These are phyloP conservation scores for Lenzites betulinus DNA, from an alignment of 768 basidiomycete genomes.

Conservation along the genomic window DNA sequence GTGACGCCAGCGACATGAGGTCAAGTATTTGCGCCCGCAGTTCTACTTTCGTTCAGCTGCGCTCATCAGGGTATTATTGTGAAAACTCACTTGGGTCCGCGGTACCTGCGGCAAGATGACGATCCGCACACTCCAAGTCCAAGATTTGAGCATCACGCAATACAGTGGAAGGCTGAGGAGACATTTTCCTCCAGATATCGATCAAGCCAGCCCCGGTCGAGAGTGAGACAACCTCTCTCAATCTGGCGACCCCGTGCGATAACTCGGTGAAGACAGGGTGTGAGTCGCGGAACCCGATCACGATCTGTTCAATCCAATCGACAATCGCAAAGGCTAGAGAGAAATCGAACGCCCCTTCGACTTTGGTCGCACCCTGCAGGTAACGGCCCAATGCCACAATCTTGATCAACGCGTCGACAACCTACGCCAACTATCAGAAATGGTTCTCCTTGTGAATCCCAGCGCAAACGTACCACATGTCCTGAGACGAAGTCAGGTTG, in stretches of 20 bases:
- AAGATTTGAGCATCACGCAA: not conserved
- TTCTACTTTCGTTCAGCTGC: constrained; percentile 4
- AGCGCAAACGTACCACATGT: not conserved
- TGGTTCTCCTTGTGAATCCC: not conserved
- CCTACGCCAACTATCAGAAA: not conserved
- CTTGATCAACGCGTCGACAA: constrained; percentile 4
- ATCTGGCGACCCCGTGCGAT: constrained; percentile 32
- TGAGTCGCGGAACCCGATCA: constrained; percentile 32
- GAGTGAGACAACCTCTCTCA: constrained; percentile 55
- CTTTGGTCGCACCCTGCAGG: constrained; percentile 10
- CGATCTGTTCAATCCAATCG: constrained; percentile 48
- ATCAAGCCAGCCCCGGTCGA: constrained; percentile 64
- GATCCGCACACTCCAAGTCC: not conserved
- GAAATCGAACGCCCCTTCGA: constrained; percentile 51
- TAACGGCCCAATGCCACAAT: constrained; percentile 15
- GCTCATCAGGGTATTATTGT: too few relatives aligned
- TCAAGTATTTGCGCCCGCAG: constrained; percentile 26
- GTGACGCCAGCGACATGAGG: constrained; percentile 24
- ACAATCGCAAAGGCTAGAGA: constrained; percentile 64
- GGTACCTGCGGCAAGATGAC: not conserved
- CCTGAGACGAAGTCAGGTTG: not conserved
- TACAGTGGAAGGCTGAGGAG: not conserved
- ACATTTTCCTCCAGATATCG: constrained; percentile 22
- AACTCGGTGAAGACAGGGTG: constrained; percentile 39
- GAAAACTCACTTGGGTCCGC: not conserved